Conservation (phyloP, 2,329 filamentous ascomycete genomes). For the Claviceps maximensis region DNA sequence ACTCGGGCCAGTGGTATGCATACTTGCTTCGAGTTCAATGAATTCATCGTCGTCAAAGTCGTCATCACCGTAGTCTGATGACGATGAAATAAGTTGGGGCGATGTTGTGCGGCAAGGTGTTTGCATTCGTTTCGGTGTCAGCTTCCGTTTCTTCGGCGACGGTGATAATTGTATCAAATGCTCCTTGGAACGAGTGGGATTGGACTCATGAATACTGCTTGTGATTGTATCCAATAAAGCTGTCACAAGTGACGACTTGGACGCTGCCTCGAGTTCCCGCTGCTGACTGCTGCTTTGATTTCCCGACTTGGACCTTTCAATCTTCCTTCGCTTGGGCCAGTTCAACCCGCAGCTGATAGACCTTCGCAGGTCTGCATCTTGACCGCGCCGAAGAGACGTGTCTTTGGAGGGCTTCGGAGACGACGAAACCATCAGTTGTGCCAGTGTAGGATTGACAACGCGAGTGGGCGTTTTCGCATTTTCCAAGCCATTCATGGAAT, state of each 20-base stretch:
- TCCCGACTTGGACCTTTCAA: conserved; percentile 33
- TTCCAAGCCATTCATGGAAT: conserved; percentile 37
- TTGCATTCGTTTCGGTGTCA: conserved; percentile 10
- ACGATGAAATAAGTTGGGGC: conserved; percentile 13
- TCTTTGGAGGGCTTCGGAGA: conserved; percentile 48
- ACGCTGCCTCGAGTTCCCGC: conserved; percentile 32
- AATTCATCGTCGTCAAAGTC: conserved; percentile 48
- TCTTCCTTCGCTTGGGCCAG: conserved; percentile 57
- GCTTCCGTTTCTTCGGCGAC: conserved; percentile 28
- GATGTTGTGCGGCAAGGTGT: conserved; percentile 11
- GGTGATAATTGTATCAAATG: conserved; percentile 25
- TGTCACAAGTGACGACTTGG: conserved; percentile 44
- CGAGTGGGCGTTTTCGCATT: conserved; percentile 30
- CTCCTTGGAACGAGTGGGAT: conserved; percentile 18
- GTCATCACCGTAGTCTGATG: conserved; percentile 40
- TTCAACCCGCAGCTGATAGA: conserved; percentile 56
- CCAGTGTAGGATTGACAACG: conserved; percentile 42
- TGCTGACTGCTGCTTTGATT: conserved; percentile 19
- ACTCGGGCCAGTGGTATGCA: conserved; percentile 13
- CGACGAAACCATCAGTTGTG: conserved; percentile 55
- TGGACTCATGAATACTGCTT: conserved; percentile 34
- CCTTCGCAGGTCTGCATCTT: conserved; percentile 37
- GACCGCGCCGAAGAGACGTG: conserved; percentile 26
- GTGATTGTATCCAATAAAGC: conserved; percentile 55
- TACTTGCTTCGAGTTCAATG: conserved; percentile 36